Evolutionary conservation across 1,284 basidiomycete genomes (phyloP).

Genomic region (Cryptococcus maquisensis): DNA sequence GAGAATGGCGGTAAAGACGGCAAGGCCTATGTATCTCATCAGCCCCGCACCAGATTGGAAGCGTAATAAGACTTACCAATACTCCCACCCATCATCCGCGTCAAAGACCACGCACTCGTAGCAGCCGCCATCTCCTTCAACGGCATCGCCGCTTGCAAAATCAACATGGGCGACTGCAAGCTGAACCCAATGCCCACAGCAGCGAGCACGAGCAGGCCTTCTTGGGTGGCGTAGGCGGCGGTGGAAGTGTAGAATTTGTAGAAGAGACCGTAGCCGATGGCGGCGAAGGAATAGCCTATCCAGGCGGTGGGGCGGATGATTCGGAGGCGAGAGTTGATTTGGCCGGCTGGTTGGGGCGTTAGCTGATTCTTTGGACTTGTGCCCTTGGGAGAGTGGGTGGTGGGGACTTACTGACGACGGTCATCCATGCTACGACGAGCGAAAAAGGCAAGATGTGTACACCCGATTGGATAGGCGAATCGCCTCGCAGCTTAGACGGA

Average conservation of each 20-base stretch:
- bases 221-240: constrained; percentile 23
- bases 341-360: constrained; percentile 23
- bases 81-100: constrained; percentile 26
- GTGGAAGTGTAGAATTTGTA: constrained; percentile 24
- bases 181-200: constrained; percentile 26
- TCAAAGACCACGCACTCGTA: constrained; percentile 36
- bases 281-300: constrained; percentile 32
- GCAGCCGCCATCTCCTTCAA: constrained; percentile 42
- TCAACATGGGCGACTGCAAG: constrained; percentile 26
- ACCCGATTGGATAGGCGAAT: constrained; percentile 25
- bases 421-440: constrained; percentile 24
- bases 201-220: constrained; percentile 24
- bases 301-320: constrained; percentile 42
- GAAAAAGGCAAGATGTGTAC: constrained; percentile 35
- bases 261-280: constrained; percentile 32
- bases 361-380: neutral
- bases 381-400: neutral
- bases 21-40: constrained; percentile 18
- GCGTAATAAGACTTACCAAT: constrained; percentile 21
- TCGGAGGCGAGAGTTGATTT: constrained; percentile 33
- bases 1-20: constrained; percentile 38
- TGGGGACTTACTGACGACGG: constrained; percentile 22
- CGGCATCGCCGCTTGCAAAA: constrained; percentile 44
- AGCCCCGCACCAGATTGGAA: neutral
- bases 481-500: constrained; percentile 19